phyloP scores from a whole-genome alignment of 2,329 filamentous ascomycete species.

The Arachnopeziza araneosa region DNA sequence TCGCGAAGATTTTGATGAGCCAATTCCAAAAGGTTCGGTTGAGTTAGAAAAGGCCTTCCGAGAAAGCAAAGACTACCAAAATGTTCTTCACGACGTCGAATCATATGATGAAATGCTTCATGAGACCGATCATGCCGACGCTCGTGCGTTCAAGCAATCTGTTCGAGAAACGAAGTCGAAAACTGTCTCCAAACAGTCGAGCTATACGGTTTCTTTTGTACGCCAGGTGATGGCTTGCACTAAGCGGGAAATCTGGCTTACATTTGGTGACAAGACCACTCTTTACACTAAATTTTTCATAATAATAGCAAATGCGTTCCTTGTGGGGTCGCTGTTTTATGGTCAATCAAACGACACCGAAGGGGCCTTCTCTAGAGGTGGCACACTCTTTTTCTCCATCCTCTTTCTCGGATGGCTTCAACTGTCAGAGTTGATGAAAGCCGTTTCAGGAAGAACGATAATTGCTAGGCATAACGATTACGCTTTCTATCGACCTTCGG shows the following conservation, averaged over 20 bases:
- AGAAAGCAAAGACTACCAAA: constrained; percentile 26
- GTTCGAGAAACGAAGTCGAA: constrained; percentile 47
- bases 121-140: constrained; percentile 52
- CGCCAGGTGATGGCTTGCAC: constrained; percentile 53
- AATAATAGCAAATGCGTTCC: constrained; percentile 53
- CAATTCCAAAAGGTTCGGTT: constrained; percentile 44
- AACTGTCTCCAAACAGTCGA: constrained; percentile 46
- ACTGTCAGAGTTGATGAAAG: constrained; percentile 61
- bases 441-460: constrained; percentile 54
- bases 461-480: constrained; percentile 54
- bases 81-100: constrained; percentile 54
- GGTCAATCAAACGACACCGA: constrained; percentile 50
- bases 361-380: constrained; percentile 59
- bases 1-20: constrained; percentile 51
- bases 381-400: constrained; percentile 59
- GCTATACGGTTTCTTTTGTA: constrained; percentile 49
- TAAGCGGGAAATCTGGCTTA: constrained; percentile 57
- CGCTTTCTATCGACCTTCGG: constrained; percentile 51
- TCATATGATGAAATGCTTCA: constrained; percentile 53
- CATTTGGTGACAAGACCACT: constrained; percentile 48
- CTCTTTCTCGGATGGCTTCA: constrained; percentile 57
- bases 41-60: constrained; percentile 34
- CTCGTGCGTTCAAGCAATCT: constrained; percentile 58
- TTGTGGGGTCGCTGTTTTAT: constrained; percentile 64
- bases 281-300: constrained; percentile 16